Evolutionary conservation across 1,139 yeast species (phyloP), one percentile per base, ranked within the genome.

Genomic region (Tardiomyces blankii): DNA sequence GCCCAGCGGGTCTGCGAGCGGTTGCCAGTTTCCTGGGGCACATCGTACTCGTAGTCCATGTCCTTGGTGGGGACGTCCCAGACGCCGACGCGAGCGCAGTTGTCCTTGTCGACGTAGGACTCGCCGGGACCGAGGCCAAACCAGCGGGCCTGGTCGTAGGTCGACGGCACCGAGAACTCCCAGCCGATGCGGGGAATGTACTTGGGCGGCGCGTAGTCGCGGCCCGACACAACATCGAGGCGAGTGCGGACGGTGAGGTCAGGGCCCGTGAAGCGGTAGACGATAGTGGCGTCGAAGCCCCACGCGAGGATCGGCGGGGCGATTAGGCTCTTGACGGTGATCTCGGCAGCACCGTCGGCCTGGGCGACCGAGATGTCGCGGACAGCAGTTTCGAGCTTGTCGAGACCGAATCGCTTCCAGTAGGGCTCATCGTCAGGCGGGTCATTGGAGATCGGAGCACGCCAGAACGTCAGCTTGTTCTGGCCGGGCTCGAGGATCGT

Each of bases 101-200:
- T 57, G 41, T 56, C 54, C 47, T 59, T 60, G 45, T 60, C 64
- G 12, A 54, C 42, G 48, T 60, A 60, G 40, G 62, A 54, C 48
- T 60, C 64, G n/a, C 62, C 62, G 2, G 63, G 63, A n/a, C 64
- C 64, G 41, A 59, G 44, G 1, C 64, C 64, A 18, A 58, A 54
- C 63, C 63, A 60, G n/a, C 35, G 35, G 35, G 35, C 35, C n/a
- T 5, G 16, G 35, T 30, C 35, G 16, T 13, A 30, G 14, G 38
- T 43, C 6, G 35, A 16, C 9, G 49, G 32, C 12, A 49, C 19
- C 6, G 44, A 23, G 16, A 30, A 30, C 35, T 30, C 35, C 35
- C 35, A 30, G 16, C 35, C 35, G 12, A 30, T 12, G 35, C 35
- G 35, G 9, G 35, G 35, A 9, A 30, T 30, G 35, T 30, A 30